These are phyloP conservation scores for Scytalidium sp. DNA, from an alignment of 2,329 filamentous ascomycete species.

Conservation along the genomic window DNA sequence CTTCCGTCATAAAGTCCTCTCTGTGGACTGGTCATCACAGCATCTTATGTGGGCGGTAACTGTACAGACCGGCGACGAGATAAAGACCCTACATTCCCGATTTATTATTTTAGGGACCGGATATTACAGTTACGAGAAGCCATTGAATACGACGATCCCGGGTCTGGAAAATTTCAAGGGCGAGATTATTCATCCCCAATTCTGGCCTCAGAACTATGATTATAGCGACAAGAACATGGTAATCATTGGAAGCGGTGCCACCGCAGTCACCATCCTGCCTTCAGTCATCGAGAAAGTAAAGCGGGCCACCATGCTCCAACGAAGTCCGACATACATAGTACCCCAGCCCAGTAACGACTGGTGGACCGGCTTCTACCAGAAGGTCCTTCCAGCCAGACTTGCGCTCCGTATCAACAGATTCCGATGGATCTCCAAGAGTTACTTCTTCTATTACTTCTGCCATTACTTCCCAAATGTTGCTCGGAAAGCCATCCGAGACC, in stretches of 20 bases:
- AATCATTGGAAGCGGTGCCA: constrained; percentile 55
- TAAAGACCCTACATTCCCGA: constrained; percentile 30
- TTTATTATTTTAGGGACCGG: constrained; percentile 60
- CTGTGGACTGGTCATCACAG: constrained; percentile 52
- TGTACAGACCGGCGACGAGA: constrained; percentile 31
- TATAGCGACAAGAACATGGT: constrained; percentile 51
- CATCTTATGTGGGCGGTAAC: constrained; percentile 51
- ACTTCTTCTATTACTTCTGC: constrained; percentile 43
- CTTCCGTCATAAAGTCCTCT: constrained; percentile 45
- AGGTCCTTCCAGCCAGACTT: constrained; percentile 39
- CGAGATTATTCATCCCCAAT: constrained; percentile 65
- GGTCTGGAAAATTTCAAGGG: constrained; percentile 59
- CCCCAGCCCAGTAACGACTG: constrained; percentile 29
- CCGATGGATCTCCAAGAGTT: constrained; percentile 42
- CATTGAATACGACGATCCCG: constrained; percentile 51
- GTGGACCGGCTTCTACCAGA: neutral
- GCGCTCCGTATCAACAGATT: constrained; percentile 44
- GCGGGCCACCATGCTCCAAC: constrained; percentile 75
- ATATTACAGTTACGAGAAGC: constrained; percentile 61
- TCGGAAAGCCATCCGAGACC: constrained; percentile 39
- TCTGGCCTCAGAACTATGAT: constrained; percentile 67
- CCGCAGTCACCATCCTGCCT: constrained; percentile 73
- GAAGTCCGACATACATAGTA: constrained; percentile 69
- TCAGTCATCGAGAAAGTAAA: constrained; percentile 60
- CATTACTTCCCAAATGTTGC: constrained; percentile 48